Evolutionary conservation across 257 asterid species (phyloP), one percentile per base, ranked within the genome.

Genomic region (Ehretia macrophylla): DNA sequence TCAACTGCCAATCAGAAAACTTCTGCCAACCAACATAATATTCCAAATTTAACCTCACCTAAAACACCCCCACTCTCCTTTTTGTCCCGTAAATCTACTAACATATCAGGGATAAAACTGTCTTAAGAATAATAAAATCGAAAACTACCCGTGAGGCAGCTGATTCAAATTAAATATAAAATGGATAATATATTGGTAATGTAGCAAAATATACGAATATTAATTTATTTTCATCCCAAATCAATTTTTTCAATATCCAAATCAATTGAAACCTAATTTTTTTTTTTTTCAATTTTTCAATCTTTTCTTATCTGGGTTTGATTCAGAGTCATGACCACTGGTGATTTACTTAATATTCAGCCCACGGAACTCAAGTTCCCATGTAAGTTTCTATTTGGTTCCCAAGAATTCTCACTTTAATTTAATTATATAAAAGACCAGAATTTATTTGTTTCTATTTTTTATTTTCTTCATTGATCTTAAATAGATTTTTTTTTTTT

Each of bases 331-430:
- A 82, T 75, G 91, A 79, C 74, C 40, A 60, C 79, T 63, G 92
- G 97, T 11, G 95, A 86, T 56, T 82, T 80, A 56, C 77, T 89
- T 60, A 71, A 79, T 20, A 69, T 89, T 75, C 88, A 89, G 59
- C 95, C 94, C 11, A 67, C 92, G 14, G 95, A 89, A 62, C 79
- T 89, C 48, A 86, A 84, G 72, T 86, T 89, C 71, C 92, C 83
- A 62, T 77, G 95, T 84, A 71, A 75, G 91, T 74, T 20, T n/a
- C 13, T 11, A 51, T 65, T 50, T 55, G n/a, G n/a, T n/a, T n/a
- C n/a, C n/a, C 21, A 44, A 13, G 17, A 23, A n/a, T 13, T 66
- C n/a, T n/a, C n/a, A n/a, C n/a, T n/a, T 32, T 45, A 18, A 44
- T 52, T 59, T 47, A 46, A 27, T n/a, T 10, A 32, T 22, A 9